These are phyloP conservation scores for Gossypium anomalum DNA, from an alignment of 345 rosid genomes.

Conservation along the genomic window DNA sequence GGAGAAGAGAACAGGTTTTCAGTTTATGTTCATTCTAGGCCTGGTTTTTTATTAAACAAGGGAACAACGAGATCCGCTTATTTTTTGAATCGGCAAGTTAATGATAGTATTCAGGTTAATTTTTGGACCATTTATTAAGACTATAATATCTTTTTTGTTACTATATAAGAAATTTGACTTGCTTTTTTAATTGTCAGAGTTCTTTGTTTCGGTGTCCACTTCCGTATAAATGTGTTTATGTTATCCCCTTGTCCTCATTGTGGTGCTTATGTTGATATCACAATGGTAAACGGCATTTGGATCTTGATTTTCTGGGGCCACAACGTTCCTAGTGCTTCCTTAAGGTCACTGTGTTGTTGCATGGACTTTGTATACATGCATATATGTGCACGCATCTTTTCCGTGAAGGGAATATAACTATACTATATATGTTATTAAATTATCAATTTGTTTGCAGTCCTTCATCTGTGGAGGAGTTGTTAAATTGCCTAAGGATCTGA, in stretches of 20 bases:
- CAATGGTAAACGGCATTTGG: background rate
- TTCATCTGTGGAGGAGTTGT: background rate
- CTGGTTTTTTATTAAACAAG: constrained; percentile 76
- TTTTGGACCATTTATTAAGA: constrained; percentile 1
- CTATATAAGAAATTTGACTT: background rate
- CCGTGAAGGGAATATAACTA: background rate
- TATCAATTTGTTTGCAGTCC: background rate
- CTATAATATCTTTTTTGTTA: background rate
- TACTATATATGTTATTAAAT: background rate
- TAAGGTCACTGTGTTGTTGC: background rate
- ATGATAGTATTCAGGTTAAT: constrained; percentile 79
- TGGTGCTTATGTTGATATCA: background rate
- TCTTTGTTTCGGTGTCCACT: background rate
- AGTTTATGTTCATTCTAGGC: constrained; percentile 88
- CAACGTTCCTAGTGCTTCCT: background rate
- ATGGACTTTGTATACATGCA: background rate
- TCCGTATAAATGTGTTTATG: background rate
- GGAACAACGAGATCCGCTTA: constrained; percentile 71
- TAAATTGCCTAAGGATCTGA: background rate
- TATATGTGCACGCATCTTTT: background rate
- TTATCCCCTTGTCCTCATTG: background rate
- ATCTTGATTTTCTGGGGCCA: background rate
- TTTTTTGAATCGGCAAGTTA: constrained; percentile 80
- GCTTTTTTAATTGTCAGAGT: background rate
- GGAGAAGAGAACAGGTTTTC: constrained; percentile 73